Base-by-base conservation (phyloP, 176 grass and related monocot genomes). In the Aegilops tauschii region DNA sequence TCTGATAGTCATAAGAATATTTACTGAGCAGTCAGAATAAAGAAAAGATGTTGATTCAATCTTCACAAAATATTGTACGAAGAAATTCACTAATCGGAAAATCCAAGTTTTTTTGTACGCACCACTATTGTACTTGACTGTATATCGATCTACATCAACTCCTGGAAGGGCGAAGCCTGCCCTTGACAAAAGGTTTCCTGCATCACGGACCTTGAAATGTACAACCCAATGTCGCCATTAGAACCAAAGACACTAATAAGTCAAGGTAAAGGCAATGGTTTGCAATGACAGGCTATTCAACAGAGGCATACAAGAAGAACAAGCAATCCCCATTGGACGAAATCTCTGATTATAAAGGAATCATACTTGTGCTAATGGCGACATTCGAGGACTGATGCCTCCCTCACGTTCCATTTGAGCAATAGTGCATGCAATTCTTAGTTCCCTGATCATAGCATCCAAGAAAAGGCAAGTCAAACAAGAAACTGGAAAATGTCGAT, bases 351-450 rank as follows among this genome's bases (percentile, higher is more conserved):
- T 28, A 78, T 67, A 73, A 64, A 88, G 21, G 49, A 71, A 7
- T 69, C 86, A 58, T 94, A 98, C 97, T 90, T 96, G 97, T 74
- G 94, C 97, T 86, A 98, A 65, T 88, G 97, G 97, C 23, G 94
- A 98, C 84, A 98, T 83, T 61, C 94, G 92, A 71, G 94, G 97
- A 86, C 97, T 96, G 50, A 98, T 93, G 56, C 94, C 94, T 2
- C 97, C 97, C 71, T 98, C 97, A 13, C 90, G 92, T 84, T 98
- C 97, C 94, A 98, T 98, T 91, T 98, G 97, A 85, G 97, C 94
- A 86, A 96, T 69, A 8, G 93, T 94, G 77, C 94, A 98, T 86
- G 97, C 97, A 72, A 98, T 98, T 84, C 97, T 91, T 52, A 98
- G 88, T 78, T 98, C 97, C 91, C 97, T 98, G 76, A 35, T 73